Conservation (phyloP, 306 rosid species). For the Casuarina equisetifolia region DNA sequence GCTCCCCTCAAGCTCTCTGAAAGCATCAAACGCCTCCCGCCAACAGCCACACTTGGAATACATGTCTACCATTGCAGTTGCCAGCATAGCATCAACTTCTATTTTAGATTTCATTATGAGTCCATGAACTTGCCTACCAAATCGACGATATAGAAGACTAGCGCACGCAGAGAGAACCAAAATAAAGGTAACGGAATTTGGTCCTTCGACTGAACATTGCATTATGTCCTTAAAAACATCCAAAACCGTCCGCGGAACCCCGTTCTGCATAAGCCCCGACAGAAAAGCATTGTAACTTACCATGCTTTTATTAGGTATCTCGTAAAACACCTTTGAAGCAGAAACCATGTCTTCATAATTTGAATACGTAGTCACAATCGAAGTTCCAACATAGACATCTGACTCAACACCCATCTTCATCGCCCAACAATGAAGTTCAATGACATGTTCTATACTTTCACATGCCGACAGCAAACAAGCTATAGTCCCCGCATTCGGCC, state of each 20-base stretch:
- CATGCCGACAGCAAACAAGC: slow-evolving; percentile 47
- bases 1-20: slow-evolving; percentile 29
- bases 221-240: slow-evolving; percentile 57
- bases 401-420: slow-evolving; percentile 57
- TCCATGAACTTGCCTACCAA: slow-evolving; percentile 73
- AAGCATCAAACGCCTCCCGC: slow-evolving; percentile 44
- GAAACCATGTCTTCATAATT: slow-evolving; percentile 39
- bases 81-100: slow-evolving; percentile 40
- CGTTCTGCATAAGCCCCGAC: slow-evolving; percentile 61
- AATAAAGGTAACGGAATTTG: slow-evolving; percentile 52
- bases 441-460: slow-evolving; percentile 26
- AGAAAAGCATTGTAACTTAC: slow-evolving; percentile 70
- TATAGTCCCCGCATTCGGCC: slow-evolving; percentile 56
- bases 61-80: slow-evolving; percentile 65
- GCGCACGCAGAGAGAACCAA: slow-evolving; percentile 64
- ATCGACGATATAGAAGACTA: slow-evolving; percentile 32
- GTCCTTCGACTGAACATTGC: slow-evolving; percentile 22
- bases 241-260: slow-evolving; percentile 37
- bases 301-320: slow-evolving; percentile 42
- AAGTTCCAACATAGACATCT: slow-evolving; percentile 63
- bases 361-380: slow-evolving; percentile 55
- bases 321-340: slow-evolving; percentile 50
- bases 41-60: slow-evolving; percentile 73
- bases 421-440: slow-evolving; percentile 59
- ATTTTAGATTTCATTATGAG: slow-evolving; percentile 37